Conservation (phyloP, 192 early-diverging fungal genomes). For the Coemansia sp. region DNA sequence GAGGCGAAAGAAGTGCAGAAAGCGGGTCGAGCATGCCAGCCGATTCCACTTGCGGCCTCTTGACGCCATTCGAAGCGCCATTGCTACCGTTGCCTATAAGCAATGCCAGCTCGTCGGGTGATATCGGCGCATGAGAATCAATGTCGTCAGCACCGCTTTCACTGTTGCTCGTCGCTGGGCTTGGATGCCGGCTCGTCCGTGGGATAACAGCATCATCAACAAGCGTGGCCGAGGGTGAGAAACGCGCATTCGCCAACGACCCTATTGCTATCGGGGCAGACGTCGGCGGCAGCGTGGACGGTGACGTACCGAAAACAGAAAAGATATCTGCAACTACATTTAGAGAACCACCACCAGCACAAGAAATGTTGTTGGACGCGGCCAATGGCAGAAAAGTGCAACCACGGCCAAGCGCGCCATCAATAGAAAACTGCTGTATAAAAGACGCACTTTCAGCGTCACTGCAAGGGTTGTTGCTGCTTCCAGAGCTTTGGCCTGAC, state of each 20-base stretch:
- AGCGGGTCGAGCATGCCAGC: conserved; percentile 23
- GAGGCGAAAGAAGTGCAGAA: conserved; percentile 38
- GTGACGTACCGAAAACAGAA: conserved; percentile 13
- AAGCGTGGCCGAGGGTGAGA: conserved; percentile 2
- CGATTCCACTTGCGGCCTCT: not conserved
- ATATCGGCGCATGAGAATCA: conserved; percentile 11
- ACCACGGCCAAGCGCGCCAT: conserved; percentile 1
- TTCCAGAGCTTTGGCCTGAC: not conserved
- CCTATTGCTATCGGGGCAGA: not conserved
- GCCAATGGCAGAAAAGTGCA: conserved; percentile 8
- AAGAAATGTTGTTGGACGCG: conserved; percentile 1
- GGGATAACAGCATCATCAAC: conserved; percentile 41
- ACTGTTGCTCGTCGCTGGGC: conserved; percentile 39
- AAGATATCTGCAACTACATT: conserved; percentile 47
- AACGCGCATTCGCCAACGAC: not conserved
- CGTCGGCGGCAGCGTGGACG: not conserved
- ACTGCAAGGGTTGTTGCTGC: not conserved
- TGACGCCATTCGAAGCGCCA: not conserved
- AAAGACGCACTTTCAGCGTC: not conserved
- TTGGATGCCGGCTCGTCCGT: conserved; percentile 32
- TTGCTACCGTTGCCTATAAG: conserved; percentile 15
- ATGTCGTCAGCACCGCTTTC: conserved; percentile 34
- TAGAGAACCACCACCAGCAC: conserved; percentile 10
- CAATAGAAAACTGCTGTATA: conserved; percentile 11
- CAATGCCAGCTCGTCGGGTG: conserved; percentile 25